phyloP scores from a whole-genome alignment of 805 yeast genomes.

The Komagataella populi region DNA sequence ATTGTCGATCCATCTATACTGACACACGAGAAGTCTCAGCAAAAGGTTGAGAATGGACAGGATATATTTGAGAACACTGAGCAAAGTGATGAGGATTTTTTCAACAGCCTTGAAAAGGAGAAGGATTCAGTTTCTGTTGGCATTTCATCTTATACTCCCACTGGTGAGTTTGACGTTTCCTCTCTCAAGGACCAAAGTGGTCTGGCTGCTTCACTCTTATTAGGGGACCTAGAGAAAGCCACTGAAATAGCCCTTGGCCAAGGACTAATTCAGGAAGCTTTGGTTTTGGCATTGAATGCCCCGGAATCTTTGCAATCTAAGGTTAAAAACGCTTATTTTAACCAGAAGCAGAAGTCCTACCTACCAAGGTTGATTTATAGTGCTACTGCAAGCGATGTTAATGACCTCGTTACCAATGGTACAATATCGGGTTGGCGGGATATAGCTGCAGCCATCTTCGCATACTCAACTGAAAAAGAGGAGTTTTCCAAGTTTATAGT shows the following conservation, averaged over 20 bases:
- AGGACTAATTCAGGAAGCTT: slow-evolving; percentile 62
- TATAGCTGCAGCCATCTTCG: slow-evolving; percentile 55
- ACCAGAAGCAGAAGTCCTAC: slow-evolving; percentile 34
- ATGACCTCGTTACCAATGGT: slow-evolving; percentile 67
- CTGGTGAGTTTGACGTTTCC: slow-evolving; percentile 34
- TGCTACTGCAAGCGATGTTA: slow-evolving; percentile 34
- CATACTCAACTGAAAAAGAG: slow-evolving; percentile 32
- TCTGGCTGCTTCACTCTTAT: slow-evolving; percentile 36
- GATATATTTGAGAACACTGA: slow-evolving; percentile 1
- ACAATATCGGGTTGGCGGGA: slow-evolving; percentile 76
- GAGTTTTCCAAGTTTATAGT: slow-evolving; percentile 43
- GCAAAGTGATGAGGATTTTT: slow-evolving; percentile 24
- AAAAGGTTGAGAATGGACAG: slow-evolving; percentile 4
- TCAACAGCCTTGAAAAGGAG: slow-evolving; percentile 14
- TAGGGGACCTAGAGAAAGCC: slow-evolving; percentile 54
- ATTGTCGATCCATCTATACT: background rate
- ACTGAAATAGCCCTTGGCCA: slow-evolving; percentile 51
- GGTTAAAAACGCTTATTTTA: slow-evolving; percentile 62
- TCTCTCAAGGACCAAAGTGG: slow-evolving; percentile 20
- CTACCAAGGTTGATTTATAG: slow-evolving; percentile 67
- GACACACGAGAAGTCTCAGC: slow-evolving; percentile 2
- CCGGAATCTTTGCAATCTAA: slow-evolving; percentile 46
- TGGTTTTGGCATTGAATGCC: slow-evolving; percentile 64
- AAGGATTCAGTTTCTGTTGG: slow-evolving; percentile 2
- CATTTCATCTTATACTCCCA: slow-evolving; percentile 25